Base-by-base conservation (phyloP, 1,139 yeast species). In the Blastobotrys apis region DNA sequence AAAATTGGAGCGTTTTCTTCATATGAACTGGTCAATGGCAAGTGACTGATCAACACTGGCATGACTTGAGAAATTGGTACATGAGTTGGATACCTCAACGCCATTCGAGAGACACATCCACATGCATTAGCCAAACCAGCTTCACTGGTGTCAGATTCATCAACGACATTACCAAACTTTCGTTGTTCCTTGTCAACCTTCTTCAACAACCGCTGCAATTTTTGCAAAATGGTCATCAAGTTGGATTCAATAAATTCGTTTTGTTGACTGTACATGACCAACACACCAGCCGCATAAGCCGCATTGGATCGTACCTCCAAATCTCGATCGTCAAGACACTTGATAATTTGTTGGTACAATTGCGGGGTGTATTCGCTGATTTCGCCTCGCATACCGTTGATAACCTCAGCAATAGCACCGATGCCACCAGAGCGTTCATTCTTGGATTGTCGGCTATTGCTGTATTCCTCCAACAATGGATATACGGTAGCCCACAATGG, bases 21-120 rank as follows among this genome's bases (percentile, higher is more conserved):
- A 55, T 77, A 83, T 8, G 92, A 97, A 45, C 90, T 80, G 62
- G 81, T 78, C 62, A 92, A 76, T 43, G 99, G 99, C 62, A 94
- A 74, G 60, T 84, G 92, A 43, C 73, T 70, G 52, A 90, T 71
- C 57, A 94, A 72, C 33, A 83, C 84, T 36, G 88, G 87, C 44
- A 92, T 65, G 29, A 92, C 84, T 54, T 81, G 94, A 51, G 76
- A 78, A 57, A 88, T 69, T 50, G 97, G 97, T 53, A 92, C 81
- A 37, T 82, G 76, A 44, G 70, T 70, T 58, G 79, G 80, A 63
- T 84, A 77, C 63, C 83, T 82, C 64, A 85, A 71, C 17, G 86
- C 77, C 86, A 92, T 76, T 69, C 98, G 81, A 27, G 95, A 88
- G 50, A 90, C 95, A 75, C 98, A 92, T 38, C 99, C 99, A 66